Evolutionary conservation across 768 basidiomycete species (phyloP).

Genomic region (Lactarius pseudohatsudake): DNA sequence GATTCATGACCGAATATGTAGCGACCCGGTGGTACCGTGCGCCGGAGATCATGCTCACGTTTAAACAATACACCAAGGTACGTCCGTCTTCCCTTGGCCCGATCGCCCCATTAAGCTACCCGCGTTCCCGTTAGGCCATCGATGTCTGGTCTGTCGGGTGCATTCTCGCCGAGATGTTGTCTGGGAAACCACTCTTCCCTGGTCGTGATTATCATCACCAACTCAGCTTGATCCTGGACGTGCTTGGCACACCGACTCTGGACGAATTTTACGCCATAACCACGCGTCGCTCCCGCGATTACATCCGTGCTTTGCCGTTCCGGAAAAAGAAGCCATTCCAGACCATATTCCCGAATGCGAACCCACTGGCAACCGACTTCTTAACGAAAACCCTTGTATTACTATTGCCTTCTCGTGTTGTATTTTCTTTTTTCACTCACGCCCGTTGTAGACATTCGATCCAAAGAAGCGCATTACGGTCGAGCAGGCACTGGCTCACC

Average conservation of each 20-base stretch:
- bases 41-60: slow-evolving; percentile 99
- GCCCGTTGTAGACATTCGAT: slow-evolving; percentile 75
- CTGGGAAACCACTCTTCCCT: slow-evolving; percentile 93
- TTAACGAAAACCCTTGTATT: slow-evolving; percentile 80
- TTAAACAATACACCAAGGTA: slow-evolving; percentile 96
- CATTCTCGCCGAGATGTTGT: slow-evolving; percentile 96
- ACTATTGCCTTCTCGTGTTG: neutral
- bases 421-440: too few relatives aligned
- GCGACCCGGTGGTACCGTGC: slow-evolving; percentile 99
- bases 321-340: slow-evolving; percentile 82
- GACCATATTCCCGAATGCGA: slow-evolving; percentile 88
- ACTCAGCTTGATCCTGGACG: slow-evolving; percentile 91
- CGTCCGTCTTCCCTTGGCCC: slow-evolving; percentile 39
- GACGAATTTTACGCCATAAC: slow-evolving; percentile 99
- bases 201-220: slow-evolving; percentile 98
- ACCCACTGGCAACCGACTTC: slow-evolving; percentile 71
- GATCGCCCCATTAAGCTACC: slow-evolving; percentile 36
- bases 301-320: slow-evolving; percentile 93
- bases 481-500: slow-evolving; percentile 92
- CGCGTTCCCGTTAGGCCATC: slow-evolving; percentile 54
- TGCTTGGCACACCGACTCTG: slow-evolving; percentile 93
- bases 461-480: slow-evolving; percentile 96
- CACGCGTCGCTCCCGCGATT: slow-evolving; percentile 87
- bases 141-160: slow-evolving; percentile 89
- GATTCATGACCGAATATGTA: slow-evolving; percentile 97